These are phyloP conservation scores for Vitellaria paradoxa DNA, from an alignment of 179 eudicot species.

Conservation along the genomic window DNA sequence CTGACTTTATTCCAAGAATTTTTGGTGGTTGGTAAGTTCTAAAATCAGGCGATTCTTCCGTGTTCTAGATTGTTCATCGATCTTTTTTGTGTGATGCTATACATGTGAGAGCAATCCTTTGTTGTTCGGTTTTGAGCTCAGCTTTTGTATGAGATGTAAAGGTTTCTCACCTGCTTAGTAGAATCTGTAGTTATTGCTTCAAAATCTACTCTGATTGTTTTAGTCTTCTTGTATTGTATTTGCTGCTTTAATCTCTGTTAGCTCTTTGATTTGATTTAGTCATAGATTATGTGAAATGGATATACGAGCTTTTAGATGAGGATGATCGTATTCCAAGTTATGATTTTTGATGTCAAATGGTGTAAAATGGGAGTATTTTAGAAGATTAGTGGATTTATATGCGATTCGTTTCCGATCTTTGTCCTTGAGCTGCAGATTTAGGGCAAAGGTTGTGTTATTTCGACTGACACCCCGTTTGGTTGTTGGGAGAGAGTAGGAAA, in stretches of 20 bases:
- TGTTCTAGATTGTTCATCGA: no score
- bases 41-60: no score
- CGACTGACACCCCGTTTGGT: not conserved
- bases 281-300: no score
- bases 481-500: not conserved
- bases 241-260: not conserved
- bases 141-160: no score
- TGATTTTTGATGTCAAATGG: not conserved
- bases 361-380: not conserved
- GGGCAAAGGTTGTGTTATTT: not conserved
- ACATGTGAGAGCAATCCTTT: no score
- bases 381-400: no score
- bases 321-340: not conserved
- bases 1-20: not conserved
- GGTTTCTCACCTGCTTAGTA: no score
- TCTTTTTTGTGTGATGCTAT: no score
- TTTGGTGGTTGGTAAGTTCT: not conserved
- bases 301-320: not conserved
- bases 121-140: no score
- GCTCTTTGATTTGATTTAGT: not conserved
- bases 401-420: not conserved
- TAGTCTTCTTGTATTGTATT: no score
- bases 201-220: not conserved
- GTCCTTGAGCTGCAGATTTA: not conserved
- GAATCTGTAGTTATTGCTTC: no score